These are phyloP conservation scores for Diplodia mutila DNA, from an alignment of 2,329 filamentous ascomycete species.

Conservation along the genomic window DNA sequence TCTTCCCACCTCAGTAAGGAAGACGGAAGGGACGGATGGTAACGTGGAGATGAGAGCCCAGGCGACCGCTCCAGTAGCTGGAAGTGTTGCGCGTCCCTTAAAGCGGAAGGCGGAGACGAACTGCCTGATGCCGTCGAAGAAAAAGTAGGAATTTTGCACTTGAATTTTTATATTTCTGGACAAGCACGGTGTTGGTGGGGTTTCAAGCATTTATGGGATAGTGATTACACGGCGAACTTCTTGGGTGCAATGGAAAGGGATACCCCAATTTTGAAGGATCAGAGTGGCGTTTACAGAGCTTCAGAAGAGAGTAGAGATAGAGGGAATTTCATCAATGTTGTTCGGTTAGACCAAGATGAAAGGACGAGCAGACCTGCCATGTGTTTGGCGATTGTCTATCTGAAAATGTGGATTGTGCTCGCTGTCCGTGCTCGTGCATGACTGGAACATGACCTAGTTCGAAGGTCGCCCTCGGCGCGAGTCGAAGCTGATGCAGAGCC, in stretches of 20 bases:
- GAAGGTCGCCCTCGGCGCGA: not conserved
- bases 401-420: not conserved
- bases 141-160: not conserved
- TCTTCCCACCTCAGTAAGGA: not conserved
- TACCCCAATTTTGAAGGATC: slow-evolving; percentile 9
- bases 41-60: not conserved
- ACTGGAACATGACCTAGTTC: not conserved
- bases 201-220: not conserved
- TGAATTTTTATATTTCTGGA: not conserved
- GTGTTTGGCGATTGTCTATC: not conserved
- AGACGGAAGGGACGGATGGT: not conserved
- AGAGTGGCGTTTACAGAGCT: slow-evolving; percentile 4
- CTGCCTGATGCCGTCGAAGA: not conserved
- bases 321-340: not conserved
- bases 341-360: not conserved
- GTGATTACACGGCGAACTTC: not conserved
- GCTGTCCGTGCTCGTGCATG: not conserved
- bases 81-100: not conserved
- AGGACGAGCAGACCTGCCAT: not conserved
- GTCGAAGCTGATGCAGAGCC: not conserved
- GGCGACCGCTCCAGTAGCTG: not conserved
- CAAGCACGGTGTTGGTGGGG: slow-evolving; percentile 7
- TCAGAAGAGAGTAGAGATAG: not conserved
- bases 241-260: not conserved
- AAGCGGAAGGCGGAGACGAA: slow-evolving; percentile 20